These are phyloP conservation scores for Colletotrichum abscissum DNA, from an alignment of 2,329 filamentous ascomycete genomes.

Conservation along the genomic window DNA sequence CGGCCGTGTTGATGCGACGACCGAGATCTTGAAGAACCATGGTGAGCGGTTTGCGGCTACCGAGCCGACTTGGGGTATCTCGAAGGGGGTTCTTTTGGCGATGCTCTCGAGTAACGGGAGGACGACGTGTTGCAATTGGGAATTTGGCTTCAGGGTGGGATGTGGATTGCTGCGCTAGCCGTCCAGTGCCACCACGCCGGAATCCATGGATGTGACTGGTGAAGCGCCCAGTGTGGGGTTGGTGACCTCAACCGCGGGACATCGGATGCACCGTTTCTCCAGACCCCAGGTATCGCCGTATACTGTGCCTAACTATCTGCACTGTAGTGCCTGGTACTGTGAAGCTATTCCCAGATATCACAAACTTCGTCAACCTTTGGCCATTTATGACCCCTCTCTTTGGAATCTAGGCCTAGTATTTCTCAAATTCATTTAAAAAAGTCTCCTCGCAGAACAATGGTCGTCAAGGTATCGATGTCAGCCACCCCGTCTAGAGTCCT, in stretches of 20 bases:
- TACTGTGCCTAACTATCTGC: not conserved
- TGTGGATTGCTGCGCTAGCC: slow-evolving; percentile 26
- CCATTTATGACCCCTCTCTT: no score
- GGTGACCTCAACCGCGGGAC: not conserved
- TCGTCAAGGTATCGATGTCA: not conserved
- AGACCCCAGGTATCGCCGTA: not conserved
- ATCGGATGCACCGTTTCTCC: slow-evolving; percentile 28
- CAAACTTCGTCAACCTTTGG: not conserved
- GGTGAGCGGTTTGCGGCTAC: slow-evolving; percentile 41
- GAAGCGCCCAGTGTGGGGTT: not conserved
- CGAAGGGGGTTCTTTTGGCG: slow-evolving; percentile 18
- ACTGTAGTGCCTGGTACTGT: not conserved
- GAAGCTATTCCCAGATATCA: not conserved
- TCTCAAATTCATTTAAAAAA: no score
- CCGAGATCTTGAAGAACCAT: slow-evolving; percentile 99
- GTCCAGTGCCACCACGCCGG: slow-evolving; percentile 17
- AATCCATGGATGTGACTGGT: slow-evolving; percentile 19
- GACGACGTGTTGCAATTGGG: slow-evolving; percentile 34
- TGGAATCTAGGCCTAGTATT: no score
- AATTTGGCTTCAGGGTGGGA: slow-evolving; percentile 35
- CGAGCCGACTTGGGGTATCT: slow-evolving; percentile 31
- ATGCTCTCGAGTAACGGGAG: slow-evolving; percentile 7
- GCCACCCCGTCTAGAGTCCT: not conserved
- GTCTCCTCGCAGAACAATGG: no score
- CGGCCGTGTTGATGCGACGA: slow-evolving; percentile 96